Conservation (phyloP, 345 rosid genomes). For the Mangifera indica region DNA sequence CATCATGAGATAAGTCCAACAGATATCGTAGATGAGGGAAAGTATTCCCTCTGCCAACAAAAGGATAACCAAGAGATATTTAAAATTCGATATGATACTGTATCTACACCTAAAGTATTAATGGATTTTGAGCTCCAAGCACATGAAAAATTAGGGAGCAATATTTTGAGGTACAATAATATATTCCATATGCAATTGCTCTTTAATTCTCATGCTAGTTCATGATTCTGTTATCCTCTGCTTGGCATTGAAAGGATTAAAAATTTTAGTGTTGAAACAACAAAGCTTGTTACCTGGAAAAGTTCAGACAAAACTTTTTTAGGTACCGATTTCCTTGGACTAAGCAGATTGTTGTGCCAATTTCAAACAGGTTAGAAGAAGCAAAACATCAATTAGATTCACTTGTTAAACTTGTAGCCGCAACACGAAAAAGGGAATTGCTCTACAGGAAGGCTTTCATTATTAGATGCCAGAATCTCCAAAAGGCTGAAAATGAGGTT, state of each 20-base stretch:
- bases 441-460: conserved; percentile 61
- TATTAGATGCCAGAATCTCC: conserved; percentile 64
- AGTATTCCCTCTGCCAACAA: conserved; percentile 1
- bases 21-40: not conserved
- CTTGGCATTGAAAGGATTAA: not conserved
- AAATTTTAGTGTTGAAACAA: not conserved
- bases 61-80: conserved; percentile 9
- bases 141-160: conserved; percentile 35
- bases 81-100: not conserved
- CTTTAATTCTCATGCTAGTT: too few relatives aligned
- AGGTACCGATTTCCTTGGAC: not conserved
- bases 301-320: not conserved
- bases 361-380: conserved; percentile 48
- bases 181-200: not conserved
- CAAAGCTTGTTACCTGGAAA: not conserved
- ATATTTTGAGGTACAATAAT: conserved; percentile 35
- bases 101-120: conserved; percentile 19
- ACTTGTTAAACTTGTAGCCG: conserved; percentile 22
- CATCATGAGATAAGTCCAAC: conserved; percentile 9
- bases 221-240: not conserved
- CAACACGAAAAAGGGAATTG: conserved; percentile 34
- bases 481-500: conserved; percentile 85
- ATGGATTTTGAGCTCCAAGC: conserved; percentile 34
- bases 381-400: conserved; percentile 35
- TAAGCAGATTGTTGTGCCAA: conserved; percentile 1